phyloP scores from a whole-genome alignment of 495 filamentous ascomycete genomes.

The Penicillium pancosmium region DNA sequence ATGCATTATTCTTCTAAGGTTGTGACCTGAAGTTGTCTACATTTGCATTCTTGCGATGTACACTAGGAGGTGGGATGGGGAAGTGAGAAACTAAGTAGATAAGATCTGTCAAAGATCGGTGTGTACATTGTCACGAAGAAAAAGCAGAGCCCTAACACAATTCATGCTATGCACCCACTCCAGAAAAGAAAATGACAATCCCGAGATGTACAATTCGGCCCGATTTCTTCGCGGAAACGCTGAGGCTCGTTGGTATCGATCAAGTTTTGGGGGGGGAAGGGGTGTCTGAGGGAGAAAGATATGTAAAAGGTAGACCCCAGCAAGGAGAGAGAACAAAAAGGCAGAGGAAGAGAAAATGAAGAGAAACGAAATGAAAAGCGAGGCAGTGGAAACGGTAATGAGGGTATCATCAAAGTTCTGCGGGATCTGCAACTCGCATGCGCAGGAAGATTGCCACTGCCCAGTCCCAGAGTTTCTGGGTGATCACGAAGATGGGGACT shows the following conservation, averaged over 20 bases:
- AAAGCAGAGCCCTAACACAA: conserved; percentile 7
- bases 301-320: background rate
- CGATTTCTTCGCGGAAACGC: background rate
- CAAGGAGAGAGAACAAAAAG: background rate
- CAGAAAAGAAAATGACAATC: conserved; percentile 15
- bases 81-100: conserved; percentile 7
- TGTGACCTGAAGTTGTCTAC: no score
- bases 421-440: conserved; percentile 43
- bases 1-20: no score
- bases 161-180: background rate
- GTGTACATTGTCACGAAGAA: conserved; percentile 3
- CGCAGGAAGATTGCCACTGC: conserved; percentile 43
- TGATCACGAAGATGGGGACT: conserved; percentile 63
- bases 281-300: background rate
- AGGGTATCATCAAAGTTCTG: conserved; percentile 19
- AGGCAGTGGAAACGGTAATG: background rate
- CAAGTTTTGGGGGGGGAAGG: background rate
- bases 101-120: conserved; percentile 26
- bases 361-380: conserved; percentile 9
- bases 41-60: no score
- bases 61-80: background rate
- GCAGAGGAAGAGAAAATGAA: background rate
- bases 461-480: conserved; percentile 49
- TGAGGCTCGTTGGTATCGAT: background rate
- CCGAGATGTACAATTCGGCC: conserved; percentile 9